phyloP scores from a whole-genome alignment of 768 basidiomycete species.

The Mycena albidolilacea region DNA sequence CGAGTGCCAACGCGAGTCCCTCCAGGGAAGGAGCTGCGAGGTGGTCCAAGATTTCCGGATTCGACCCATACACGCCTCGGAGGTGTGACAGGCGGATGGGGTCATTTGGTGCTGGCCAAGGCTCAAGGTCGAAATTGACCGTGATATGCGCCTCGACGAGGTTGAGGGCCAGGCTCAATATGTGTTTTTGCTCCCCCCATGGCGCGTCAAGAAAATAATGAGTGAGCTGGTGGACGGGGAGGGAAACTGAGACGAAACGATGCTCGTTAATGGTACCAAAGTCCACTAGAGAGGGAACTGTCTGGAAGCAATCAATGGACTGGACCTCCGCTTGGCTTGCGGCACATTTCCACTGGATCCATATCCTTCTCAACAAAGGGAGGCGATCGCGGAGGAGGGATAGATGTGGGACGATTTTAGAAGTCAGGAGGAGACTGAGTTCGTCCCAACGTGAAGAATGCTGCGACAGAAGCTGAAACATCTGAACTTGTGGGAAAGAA shows the following conservation, averaged over 20 bases:
- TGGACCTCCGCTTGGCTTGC: neutral
- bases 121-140: neutral
- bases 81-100: neutral
- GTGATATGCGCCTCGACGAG: constrained; percentile 13
- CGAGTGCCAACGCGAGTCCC: neutral
- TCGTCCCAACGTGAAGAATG: constrained; percentile 16
- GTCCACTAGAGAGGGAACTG: constrained; percentile 1
- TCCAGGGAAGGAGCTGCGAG: neutral
- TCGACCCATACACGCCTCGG: neutral
- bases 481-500: neutral
- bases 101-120: neutral
- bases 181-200: neutral
- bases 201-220: constrained; percentile 8
- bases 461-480: neutral
- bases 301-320: constrained; percentile 17
- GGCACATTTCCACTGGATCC: neutral
- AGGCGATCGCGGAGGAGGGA: neutral
- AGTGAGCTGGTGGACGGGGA: constrained; percentile 4
- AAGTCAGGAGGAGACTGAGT: neutral
- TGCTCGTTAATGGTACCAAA: neutral
- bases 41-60: neutral
- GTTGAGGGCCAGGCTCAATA: constrained; percentile 3
- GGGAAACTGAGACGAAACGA: neutral
- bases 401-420: neutral
- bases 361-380: neutral